Percentiles rank a stretch among this genome's conserved stretches.
Evolutionary conservation across 2,329 filamentous ascomycete genomes (phyloP).

Genomic region (Xylariaceae sp.): DNA sequence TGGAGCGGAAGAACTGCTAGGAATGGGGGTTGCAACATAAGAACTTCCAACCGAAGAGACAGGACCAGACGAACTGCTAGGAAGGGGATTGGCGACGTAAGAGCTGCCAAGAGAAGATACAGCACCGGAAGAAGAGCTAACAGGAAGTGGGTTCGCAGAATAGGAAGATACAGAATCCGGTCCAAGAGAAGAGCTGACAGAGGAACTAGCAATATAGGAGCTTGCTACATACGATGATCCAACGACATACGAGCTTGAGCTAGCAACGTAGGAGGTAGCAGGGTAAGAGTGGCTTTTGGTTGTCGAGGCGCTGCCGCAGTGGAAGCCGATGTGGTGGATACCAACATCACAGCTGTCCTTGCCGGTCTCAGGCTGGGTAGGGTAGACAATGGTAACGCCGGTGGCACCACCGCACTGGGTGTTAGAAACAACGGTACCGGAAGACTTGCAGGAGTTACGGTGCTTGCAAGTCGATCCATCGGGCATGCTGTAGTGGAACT

Average conservation of each 20-base stretch:
- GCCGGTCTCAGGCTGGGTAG: slow-evolving; percentile 54
- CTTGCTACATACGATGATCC: background rate
- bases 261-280: slow-evolving; percentile 22
- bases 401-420: slow-evolving; percentile 89
- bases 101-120: too few relatives aligned
- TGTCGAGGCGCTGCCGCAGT: slow-evolving; percentile 54
- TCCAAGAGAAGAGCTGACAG: background rate
- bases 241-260: slow-evolving; percentile 22
- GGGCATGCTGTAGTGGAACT: slow-evolving; percentile 85
- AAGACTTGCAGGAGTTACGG: slow-evolving; percentile 62
- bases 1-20: too few relatives aligned
- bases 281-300: slow-evolving; percentile 28
- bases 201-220: background rate
- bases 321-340: slow-evolving; percentile 72
- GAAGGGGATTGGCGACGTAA: too few relatives aligned
- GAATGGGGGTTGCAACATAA: too few relatives aligned
- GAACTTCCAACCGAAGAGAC: too few relatives aligned
- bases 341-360: slow-evolving; percentile 66
- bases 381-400: slow-evolving; percentile 70
- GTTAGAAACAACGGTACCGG: slow-evolving; percentile 73
- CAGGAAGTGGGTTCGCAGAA: background rate
- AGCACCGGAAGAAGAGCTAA: background rate
- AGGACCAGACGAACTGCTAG: too few relatives aligned
- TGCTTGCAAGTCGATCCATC: slow-evolving; percentile 83
- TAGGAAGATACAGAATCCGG: background rate